Evolutionary conservation across 1,284 basidiomycete genomes (phyloP), one percentile per base, ranked within the genome.

Genomic region (Pterulicium gracile): DNA sequence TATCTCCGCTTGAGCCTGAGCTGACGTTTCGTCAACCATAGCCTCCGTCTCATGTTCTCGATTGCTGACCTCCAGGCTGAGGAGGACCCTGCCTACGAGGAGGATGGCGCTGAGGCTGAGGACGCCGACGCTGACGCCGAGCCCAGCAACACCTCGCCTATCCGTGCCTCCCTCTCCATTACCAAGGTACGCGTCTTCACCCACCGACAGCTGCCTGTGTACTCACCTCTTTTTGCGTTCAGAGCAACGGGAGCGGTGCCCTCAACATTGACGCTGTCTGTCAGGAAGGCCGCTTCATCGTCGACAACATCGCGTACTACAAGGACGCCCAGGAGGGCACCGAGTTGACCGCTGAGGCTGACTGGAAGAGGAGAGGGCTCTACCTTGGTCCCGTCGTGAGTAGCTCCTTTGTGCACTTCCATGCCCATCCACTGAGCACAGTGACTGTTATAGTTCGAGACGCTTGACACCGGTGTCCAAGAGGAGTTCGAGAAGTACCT

Each of bases 281-380:
- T 52, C 86, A 92, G 58, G 87, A 93, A 49, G 91, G 90, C 46
- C 67, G 79, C 10, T 92, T 97, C 62, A 68, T 84, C 23, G 72
- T 95, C 51, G 93, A 97, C 64, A 95, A 93, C 65, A 78, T 95
- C 51, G 80, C 90, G 3, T 95, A 73, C 70, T 96, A 95, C 67
- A 66, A 71, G 15, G 85, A 91, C 54, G 65, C 69, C 23, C 74
- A 78, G 57, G 57, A 90, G 24, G 93, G 85, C 13, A 84, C 80
- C 7, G 82, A 85, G 24, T 65, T 91, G 53, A 89, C 82, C 17
- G 83, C 89, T 4, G 92, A 97, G 53, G 87, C 87, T 12, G 94
- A 97, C 68, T 97, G 89, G 89, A 84, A 85, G 60, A 80, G 94
- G 45, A 79, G 93, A 39, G 90, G 88, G 5, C 68, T 87, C 54